Percentiles rank a stretch among this genome's conserved stretches.
Conservation (phyloP, 805 yeast genomes). For the Lipomyces chichibuensis region DNA sequence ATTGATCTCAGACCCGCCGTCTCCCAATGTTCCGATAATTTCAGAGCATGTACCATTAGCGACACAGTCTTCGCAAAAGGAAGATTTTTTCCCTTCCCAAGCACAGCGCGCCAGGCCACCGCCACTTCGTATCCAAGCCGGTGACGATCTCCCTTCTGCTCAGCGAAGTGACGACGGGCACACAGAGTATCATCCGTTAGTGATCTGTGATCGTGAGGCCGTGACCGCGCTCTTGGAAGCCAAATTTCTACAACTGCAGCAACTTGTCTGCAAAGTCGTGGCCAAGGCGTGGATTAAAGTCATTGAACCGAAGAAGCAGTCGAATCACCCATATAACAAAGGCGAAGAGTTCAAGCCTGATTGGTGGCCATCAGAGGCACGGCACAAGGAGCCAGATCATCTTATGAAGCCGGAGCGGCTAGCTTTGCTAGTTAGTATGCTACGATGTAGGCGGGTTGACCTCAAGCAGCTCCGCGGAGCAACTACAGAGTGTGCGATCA, state of each 20-base stretch:
- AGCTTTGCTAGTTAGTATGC: constrained; percentile 48
- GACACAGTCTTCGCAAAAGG: not conserved
- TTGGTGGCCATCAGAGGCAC: constrained; percentile 70
- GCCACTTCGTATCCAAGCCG: constrained; percentile 8
- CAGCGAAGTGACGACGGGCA: not conserved
- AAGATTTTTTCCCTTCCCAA: constrained; percentile 11
- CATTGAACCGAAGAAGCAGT: constrained; percentile 69
- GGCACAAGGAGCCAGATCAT: constrained; percentile 77
- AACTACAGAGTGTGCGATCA: constrained; percentile 25
- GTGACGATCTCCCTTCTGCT: constrained; percentile 9
- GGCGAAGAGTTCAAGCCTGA: constrained; percentile 56
- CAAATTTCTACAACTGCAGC: constrained; percentile 47
- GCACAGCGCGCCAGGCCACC: constrained; percentile 26
- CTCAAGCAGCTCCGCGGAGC: constrained; percentile 25
- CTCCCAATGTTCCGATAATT: not conserved
- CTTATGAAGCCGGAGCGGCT: constrained; percentile 61
- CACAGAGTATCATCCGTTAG: constrained; percentile 20
- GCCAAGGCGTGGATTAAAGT: constrained; percentile 70
- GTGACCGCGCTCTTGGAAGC: constrained; percentile 25
- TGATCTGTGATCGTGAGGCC: constrained; percentile 12
- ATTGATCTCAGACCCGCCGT: not conserved
- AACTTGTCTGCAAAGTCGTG: constrained; percentile 59
- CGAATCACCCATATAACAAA: constrained; percentile 61
- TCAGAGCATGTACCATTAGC: not conserved
- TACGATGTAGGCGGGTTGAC: constrained; percentile 15